A percentile compares a stretch with the other conserved stretches of the same genome.
phyloP scores from a whole-genome alignment of 1,284 basidiomycete genomes.

The Ustilago xerochloae region DNA sequence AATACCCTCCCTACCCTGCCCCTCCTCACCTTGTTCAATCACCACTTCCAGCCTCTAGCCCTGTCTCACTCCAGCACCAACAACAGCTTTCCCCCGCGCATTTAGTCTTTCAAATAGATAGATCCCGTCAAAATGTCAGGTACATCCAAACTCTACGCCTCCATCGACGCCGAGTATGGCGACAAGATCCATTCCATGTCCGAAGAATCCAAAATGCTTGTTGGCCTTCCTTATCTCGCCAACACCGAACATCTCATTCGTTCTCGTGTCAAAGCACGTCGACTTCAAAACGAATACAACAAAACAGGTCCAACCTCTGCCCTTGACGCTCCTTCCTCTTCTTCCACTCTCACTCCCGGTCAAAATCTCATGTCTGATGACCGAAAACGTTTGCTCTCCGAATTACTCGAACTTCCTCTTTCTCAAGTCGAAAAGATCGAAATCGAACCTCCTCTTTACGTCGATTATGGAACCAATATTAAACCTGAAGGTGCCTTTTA shows the following conservation, averaged over 20 bases:
- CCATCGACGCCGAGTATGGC: slow-evolving; percentile 31
- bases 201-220: slow-evolving; percentile 45
- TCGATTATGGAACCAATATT: slow-evolving; percentile 62
- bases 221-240: slow-evolving; percentile 45
- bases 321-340: slow-evolving; percentile 11
- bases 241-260: slow-evolving; percentile 39
- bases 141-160: slow-evolving; percentile 37
- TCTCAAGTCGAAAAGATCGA: slow-evolving; percentile 14
- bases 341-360: slow-evolving; percentile 8
- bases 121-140: slow-evolving; percentile 27
- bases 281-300: slow-evolving; percentile 44
- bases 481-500: slow-evolving; percentile 58
- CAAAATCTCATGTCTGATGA: slow-evolving; percentile 38
- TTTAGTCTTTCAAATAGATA: not conserved
- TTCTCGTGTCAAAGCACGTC: slow-evolving; percentile 33
- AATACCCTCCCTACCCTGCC: no score
- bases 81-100: not conserved
- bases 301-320: slow-evolving; percentile 33
- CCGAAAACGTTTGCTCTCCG: slow-evolving; percentile 29
- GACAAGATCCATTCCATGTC: slow-evolving; percentile 13
- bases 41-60: not conserved
- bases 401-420: slow-evolving; percentile 20
- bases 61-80: no score
- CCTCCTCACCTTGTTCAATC: no score
- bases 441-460: slow-evolving; percentile 45